Evolutionary conservation across 208 protist genomes (phyloP), one percentile per base, ranked within the genome.

Genomic region (Trypanosoma mega): DNA sequence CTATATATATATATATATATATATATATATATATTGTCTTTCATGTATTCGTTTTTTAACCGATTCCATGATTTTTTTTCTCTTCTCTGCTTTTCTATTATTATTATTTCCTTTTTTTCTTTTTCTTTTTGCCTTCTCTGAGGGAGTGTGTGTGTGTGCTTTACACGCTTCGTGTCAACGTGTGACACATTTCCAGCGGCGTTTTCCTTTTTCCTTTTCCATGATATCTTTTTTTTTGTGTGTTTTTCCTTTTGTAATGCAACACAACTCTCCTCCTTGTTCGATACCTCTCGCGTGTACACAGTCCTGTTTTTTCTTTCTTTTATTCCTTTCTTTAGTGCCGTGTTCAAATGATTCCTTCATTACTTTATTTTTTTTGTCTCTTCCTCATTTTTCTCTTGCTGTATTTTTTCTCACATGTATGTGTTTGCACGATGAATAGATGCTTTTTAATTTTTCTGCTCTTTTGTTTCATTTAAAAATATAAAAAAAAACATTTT

Each of bases 111-210:
- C 8, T 7, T 7, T 16, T 39, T 26, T 60, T 12, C 8, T 30
- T 8, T 47, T 45, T 5, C 11, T 49, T 52, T 9, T 60, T 60
- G 14, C n/a, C 44, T 60, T 20, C 26, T 2, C 9, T 45, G 16
- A 47, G 26, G 44, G 0, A n/a, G n/a, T n/a, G n/a, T n/a, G n/a
- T n/a, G n/a, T n/a, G n/a, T n/a, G 21, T 52, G 48, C 14, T 61
- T 34, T 44, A 44, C 46, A 65, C 49, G 37, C 36, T 37, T 47
- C 60, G n/a, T n/a, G n/a, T n/a, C n/a, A n/a, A n/a, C n/a, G n/a
- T n/a, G n/a, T n/a, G n/a, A n/a, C n/a, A n/a, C n/a, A n/a, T n/a
- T n/a, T n/a, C n/a, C n/a, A n/a, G n/a, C n/a, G n/a, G n/a, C n/a
- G n/a, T n/a, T 44, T 43, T 12, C n/a, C 31, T 14, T 26, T 46